Conservation (phyloP, 2,329 filamentous ascomycete genomes). For the Ceratocystis huliohia region DNA sequence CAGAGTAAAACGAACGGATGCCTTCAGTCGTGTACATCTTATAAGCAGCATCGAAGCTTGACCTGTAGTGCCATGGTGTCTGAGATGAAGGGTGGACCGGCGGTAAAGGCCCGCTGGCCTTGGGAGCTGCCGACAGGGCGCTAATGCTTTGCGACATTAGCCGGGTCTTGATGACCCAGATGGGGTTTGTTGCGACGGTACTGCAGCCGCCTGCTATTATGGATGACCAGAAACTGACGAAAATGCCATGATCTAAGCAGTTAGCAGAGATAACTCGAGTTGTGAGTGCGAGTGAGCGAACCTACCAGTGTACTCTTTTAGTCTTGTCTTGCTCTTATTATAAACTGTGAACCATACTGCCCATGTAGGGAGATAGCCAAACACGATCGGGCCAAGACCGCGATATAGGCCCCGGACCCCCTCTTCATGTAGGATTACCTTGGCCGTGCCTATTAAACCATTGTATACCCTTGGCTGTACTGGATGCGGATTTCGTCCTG, state of each 20-base stretch:
- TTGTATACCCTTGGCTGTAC: conserved; percentile 56
- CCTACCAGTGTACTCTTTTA: conserved; percentile 54
- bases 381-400: conserved; percentile 81
- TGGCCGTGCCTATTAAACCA: conserved; percentile 75
- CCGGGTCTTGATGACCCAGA: conserved; percentile 98
- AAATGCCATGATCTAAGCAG: conserved; percentile 24
- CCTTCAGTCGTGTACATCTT: conserved; percentile 96
- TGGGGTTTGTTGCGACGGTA: conserved; percentile 89
- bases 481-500: conserved; percentile 37
- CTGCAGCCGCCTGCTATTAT: conserved; percentile 84
- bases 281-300: conserved; percentile 8
- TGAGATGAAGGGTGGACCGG: conserved; percentile 44
- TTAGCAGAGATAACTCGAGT: conserved; percentile 2
- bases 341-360: conserved; percentile 97
- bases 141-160: conserved; percentile 83
- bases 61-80: conserved; percentile 81
- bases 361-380: conserved; percentile 96
- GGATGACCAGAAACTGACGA: conserved; percentile 78
- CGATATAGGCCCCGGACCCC: conserved; percentile 84
- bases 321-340: conserved; percentile 68
- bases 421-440: conserved; percentile 75
- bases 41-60: conserved; percentile 76
- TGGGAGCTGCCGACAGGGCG: conserved; percentile 27
- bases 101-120: conserved; percentile 29
- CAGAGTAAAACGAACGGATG: conserved; percentile 83